Evolutionary conservation across 1,284 basidiomycete species (phyloP), one percentile per base, ranked within the genome.

Genomic region (Veloporphyrellus conicus): DNA sequence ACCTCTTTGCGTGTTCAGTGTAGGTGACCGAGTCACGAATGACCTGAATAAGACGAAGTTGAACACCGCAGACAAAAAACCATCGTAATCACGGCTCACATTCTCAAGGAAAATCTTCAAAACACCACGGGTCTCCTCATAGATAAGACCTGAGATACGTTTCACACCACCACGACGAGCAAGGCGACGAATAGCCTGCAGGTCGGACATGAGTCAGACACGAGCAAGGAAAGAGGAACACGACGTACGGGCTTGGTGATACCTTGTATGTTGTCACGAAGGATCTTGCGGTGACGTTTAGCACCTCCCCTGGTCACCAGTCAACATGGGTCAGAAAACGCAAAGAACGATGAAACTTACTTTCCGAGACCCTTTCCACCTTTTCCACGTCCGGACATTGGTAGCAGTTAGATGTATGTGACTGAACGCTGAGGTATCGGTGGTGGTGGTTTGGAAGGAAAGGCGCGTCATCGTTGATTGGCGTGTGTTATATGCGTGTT

Each of bases 1-100:
- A 74, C 76, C 79, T 80, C 79, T 92, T 93, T 60, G 89, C 87
- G 71, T 92, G 89, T 69, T 91, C 89, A 49, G 87, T 89, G 77
- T 92, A 91, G 45, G 90, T 92, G 67, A 92, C 90, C 45, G 90
- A 90, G 75, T 93, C 89, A 68, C 85, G 81, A 59, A 91, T 89
- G 41, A 76, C 72, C 79, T 82, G 56, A 86, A 90, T 86, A 12
- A 11, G n/a, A 35, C 85, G 85, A 73, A 90, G 36, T 58, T 46
- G 54, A 43, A 19, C 23, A 37, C 18, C 35, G 22, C 25, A 28
- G 44, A 41, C 43, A 42, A 10, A 27, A n/a, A 16, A 15, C 7
- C 3, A 12, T 11, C 15, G 28, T 6, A 27, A 29, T 35, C 18
- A 6, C 48, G 52, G 62, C 59, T 50, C 43, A 60, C 59, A 62